Conservation (phyloP, 2,329 filamentous ascomycete species). For the Colletotrichum horii region DNA sequence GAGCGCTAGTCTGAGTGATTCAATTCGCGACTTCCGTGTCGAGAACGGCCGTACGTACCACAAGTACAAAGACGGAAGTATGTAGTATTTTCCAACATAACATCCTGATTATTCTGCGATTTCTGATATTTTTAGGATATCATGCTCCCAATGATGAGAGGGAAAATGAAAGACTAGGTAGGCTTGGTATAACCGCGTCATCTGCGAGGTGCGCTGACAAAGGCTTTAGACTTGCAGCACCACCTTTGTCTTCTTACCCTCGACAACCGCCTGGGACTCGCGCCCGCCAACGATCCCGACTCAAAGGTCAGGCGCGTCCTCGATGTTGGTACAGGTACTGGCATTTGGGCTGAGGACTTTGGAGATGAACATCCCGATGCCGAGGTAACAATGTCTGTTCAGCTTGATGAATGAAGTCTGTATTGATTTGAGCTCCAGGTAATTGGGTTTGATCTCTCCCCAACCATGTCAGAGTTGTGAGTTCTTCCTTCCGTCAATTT, state of each 20-base stretch:
- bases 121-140: background rate
- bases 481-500: background rate
- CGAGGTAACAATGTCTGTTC: constrained; percentile 21
- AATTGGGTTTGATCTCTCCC: constrained; percentile 42
- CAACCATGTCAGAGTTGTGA: constrained; percentile 43
- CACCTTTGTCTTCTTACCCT: constrained; percentile 54
- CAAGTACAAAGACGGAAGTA: constrained; percentile 4
- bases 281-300: background rate
- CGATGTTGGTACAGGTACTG: constrained; percentile 27
- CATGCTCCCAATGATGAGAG: background rate
- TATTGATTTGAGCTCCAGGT: constrained; percentile 20
- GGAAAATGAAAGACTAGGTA: constrained; percentile 7
- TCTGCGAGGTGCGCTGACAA: background rate
- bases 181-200: constrained; percentile 11
- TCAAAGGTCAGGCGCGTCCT: constrained; percentile 17
- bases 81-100: background rate
- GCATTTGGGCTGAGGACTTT: constrained; percentile 27
- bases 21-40: constrained; percentile 24
- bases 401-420: background rate
- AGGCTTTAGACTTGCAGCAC: constrained; percentile 51
- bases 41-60: constrained; percentile 2
- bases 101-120: background rate
- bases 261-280: constrained; percentile 20
- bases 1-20: constrained; percentile 32
- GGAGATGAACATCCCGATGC: constrained; percentile 40